phyloP scores from a whole-genome alignment of 768 basidiomycete genomes.

The Pulveroboletus sp. region DNA sequence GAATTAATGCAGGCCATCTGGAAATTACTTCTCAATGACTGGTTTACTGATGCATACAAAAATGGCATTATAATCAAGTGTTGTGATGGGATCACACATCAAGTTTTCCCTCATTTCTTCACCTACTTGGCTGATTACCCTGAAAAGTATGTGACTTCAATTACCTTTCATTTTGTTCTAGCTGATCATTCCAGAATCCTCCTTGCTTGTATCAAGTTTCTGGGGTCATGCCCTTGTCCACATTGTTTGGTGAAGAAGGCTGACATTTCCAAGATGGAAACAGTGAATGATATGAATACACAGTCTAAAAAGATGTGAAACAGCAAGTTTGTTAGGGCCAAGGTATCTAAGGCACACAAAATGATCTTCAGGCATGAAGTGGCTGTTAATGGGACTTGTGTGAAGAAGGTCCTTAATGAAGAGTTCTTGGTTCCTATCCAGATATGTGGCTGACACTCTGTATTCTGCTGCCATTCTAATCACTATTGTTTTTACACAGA shows the following conservation, averaged over 20 bases:
- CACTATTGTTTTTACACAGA: no score
- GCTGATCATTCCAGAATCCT: background rate
- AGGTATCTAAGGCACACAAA: background rate
- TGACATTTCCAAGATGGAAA: background rate
- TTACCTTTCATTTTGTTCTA: background rate
- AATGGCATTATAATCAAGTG: background rate
- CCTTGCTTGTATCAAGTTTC: constrained; percentile 1
- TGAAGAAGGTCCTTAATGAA: constrained; percentile 2
- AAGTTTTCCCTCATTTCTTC: background rate
- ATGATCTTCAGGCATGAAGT: constrained; percentile 6
- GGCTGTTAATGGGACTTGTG: background rate
- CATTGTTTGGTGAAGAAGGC: background rate
- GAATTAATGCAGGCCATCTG: constrained; percentile 3
- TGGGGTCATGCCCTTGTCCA: background rate
- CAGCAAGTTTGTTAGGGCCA: no score
- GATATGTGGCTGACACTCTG: background rate
- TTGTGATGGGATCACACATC: background rate
- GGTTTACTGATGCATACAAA: background rate
- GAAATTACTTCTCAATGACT: background rate
- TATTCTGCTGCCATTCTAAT: background rate
- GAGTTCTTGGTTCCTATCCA: constrained; percentile 17
- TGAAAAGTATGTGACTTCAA: background rate
- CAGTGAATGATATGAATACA: background rate
- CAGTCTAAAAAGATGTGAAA: background rate
- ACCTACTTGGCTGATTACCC: constrained; percentile 4